phyloP scores from a whole-genome alignment of 345 rosid species.

The Psidium guajava region DNA sequence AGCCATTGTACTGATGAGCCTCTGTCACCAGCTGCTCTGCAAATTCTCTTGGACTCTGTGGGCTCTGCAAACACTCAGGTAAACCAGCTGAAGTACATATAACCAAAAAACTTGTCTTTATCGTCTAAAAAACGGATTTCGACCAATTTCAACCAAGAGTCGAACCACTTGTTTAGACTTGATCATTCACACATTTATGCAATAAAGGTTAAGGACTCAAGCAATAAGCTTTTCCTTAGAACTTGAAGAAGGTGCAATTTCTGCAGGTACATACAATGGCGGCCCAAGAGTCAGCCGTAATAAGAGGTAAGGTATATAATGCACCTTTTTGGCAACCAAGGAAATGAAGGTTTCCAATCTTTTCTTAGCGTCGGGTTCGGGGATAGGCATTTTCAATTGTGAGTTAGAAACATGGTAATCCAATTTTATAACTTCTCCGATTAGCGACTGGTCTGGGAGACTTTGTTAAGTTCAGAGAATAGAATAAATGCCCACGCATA shows the following conservation, averaged over 20 bases:
- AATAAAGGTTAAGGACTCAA: neutral
- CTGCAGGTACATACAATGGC: neutral
- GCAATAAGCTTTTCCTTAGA: neutral
- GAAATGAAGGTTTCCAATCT: neutral
- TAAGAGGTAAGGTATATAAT: neutral
- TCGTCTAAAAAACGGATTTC: neutral
- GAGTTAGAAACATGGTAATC: neutral
- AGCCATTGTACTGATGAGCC: conserved; percentile 52
- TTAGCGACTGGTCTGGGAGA: neutral
- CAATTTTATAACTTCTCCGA: neutral
- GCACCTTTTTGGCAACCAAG: neutral
- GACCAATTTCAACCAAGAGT: neutral
- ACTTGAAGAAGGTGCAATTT: neutral
- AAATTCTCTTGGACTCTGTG: conserved; percentile 41
- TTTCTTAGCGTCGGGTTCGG: neutral
- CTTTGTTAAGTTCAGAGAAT: neutral
- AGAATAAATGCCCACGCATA: neutral
- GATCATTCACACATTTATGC: neutral
- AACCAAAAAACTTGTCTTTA: neutral
- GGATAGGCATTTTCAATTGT: neutral
- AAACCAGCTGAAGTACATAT: neutral
- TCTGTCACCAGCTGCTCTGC: conserved; percentile 35
- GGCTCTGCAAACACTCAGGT: conserved; percentile 21
- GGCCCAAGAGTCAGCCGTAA: neutral
- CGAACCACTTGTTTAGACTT: neutral